Evolutionary conservation across 208 protist species (phyloP).

Genomic region (Leishmania amazonensis): DNA sequence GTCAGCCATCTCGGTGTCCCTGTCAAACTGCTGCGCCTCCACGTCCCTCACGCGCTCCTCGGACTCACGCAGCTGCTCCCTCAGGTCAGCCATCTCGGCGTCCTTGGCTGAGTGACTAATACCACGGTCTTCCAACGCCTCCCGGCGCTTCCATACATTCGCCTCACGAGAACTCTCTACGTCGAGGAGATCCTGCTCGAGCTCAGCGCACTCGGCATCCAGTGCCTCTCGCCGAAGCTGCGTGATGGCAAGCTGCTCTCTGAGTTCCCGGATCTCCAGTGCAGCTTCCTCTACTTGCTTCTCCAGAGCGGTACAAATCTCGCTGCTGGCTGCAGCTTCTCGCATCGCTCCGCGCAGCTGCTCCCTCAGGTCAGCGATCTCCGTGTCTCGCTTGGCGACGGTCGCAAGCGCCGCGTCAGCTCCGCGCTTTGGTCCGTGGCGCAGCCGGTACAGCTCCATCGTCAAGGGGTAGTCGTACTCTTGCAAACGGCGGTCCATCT

Average conservation of each 20-base stretch:
- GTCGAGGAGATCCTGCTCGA: not conserved
- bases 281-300: not conserved
- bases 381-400: not conserved
- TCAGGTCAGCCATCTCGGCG: too few species aligned
- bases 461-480: conserved; percentile 2
- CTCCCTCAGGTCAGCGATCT: not conserved
- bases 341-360: not conserved
- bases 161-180: too few species aligned
- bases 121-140: too few species aligned
- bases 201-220: not conserved
- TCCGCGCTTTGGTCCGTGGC: not conserved
- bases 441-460: not conserved
- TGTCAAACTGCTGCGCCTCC: too few species aligned
- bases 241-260: not conserved
- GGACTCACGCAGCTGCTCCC: too few species aligned
- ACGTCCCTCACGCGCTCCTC: too few species aligned
- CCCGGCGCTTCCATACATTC: too few species aligned
- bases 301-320: not conserved
- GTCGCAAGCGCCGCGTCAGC: not conserved
- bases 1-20: too few species aligned
- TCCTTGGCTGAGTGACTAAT: too few species aligned
- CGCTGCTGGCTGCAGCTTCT: not conserved
- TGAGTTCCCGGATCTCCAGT: not conserved
- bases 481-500: not conserved
- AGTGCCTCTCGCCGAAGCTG: not conserved